These are phyloP conservation scores for Paraphysoderma sedebokerense DNA, from an alignment of 371 early-diverging fungal species.

Conservation along the genomic window DNA sequence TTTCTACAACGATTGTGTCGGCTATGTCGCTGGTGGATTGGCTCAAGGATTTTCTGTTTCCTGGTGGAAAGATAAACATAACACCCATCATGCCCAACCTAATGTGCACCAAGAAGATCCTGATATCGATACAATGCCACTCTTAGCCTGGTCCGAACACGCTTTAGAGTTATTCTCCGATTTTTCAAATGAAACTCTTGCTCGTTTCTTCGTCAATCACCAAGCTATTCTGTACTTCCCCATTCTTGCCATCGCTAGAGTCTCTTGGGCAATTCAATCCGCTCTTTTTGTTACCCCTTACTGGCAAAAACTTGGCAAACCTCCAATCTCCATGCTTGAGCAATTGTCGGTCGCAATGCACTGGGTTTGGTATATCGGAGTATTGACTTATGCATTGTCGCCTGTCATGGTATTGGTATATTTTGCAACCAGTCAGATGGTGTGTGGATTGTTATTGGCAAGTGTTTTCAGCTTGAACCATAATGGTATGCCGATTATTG, in stretches of 20 bases:
- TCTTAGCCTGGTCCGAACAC: constrained; percentile 69
- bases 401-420: constrained; percentile 27
- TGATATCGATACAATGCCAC: constrained; percentile 72
- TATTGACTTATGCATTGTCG: constrained; percentile 22
- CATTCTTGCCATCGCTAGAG: constrained; percentile 55
- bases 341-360: constrained; percentile 37
- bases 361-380: constrained; percentile 46
- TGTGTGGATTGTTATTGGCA: constrained; percentile 60
- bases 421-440: constrained; percentile 46
- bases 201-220: constrained; percentile 50
- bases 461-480: constrained; percentile 72
- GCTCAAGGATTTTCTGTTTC: constrained; percentile 49
- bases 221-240: constrained; percentile 68
- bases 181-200: constrained; percentile 40
- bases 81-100: constrained; percentile 69
- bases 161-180: constrained; percentile 50
- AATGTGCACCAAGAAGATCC: constrained; percentile 72
- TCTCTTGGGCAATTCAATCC: constrained; percentile 58
- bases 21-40: constrained; percentile 57
- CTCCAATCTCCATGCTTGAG: constrained; percentile 29
- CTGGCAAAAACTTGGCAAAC: constrained; percentile 23
- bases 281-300: constrained; percentile 34
- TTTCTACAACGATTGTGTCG: constrained; percentile 35
- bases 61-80: constrained; percentile 82
- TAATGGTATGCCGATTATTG: constrained; percentile 73